Base-by-base conservation (phyloP, 257 asterid species). In the Penstemon eatonii region DNA sequence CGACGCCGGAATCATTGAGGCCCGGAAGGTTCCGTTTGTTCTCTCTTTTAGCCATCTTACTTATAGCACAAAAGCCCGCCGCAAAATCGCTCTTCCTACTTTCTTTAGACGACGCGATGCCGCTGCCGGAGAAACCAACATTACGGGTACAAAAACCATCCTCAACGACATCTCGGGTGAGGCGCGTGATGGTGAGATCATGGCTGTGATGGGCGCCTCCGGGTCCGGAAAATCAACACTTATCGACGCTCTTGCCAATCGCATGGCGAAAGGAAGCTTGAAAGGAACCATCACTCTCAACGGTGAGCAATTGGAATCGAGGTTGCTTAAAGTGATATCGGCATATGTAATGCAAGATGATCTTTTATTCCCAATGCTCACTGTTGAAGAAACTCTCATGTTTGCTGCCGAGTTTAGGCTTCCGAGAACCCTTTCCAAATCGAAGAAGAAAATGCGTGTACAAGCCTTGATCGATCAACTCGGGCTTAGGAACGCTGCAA, bases 341-440 rank as follows among this genome's bases (percentile, higher is more conserved):
- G 95, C 96, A 1, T 89, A 89, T n/a, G 96, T 89, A 38, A 85
- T 89, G 96, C 96, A 89, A 52, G 95, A 89, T 25, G 96, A 87
- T 70, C 89, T 89, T 2, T 57, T 89, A 1, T 87, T 80, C 64
- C 96, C 96, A 0, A 89, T 89, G 95, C 85, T 89, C 38, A 89
- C 96, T 0, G 95, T 89, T 0, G 96, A 89, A 61, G 95, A 89
- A 55, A 89, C 96, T 25, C 83, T 89, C 4, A 87, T 77, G 95
- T 89, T 87, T 36, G 96, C 96, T 4, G 92, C 96, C n/a, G 95
- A 89, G 77, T 89, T 89, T 15, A 67, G 96, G 50, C 81, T 89
- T 0, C 96, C 96, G 0, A 68, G 86, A 8, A 77, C 62, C 7
- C 76, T 77, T 0, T 78, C 88, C 25, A 75, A 70, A 15, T 83